phyloP scores from a whole-genome alignment of 2,329 filamentous ascomycete genomes.

The Knufia petricola region DNA sequence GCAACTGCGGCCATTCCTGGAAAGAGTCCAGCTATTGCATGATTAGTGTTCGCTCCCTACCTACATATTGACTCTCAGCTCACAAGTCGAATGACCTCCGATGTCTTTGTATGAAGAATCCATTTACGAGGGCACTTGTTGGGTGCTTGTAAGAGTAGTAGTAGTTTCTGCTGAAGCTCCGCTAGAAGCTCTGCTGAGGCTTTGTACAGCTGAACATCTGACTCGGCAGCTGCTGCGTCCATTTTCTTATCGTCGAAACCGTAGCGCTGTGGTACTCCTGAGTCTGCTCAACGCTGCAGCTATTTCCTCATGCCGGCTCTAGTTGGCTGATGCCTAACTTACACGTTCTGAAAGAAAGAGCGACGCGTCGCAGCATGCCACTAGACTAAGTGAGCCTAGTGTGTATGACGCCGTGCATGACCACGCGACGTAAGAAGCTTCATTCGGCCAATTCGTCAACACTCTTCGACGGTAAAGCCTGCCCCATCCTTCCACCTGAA shows the following conservation, averaged over 20 bases:
- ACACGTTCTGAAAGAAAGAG: too few species aligned
- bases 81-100: constrained; percentile 17
- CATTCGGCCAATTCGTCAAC: too few species aligned
- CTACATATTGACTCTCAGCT: constrained; percentile 2
- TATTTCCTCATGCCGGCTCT: too few species aligned
- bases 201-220: constrained; percentile 38
- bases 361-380: too few species aligned
- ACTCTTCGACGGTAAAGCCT: too few species aligned
- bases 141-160: constrained; percentile 27
- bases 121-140: not conserved
- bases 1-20: constrained; percentile 86
- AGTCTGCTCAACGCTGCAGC: too few species aligned
- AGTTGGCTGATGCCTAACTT: too few species aligned
- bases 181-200: constrained; percentile 35
- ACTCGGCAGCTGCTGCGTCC: constrained; percentile 35
- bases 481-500: too few species aligned
- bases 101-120: constrained; percentile 4
- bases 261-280: too few species aligned
- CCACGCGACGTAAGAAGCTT: too few species aligned
- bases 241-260: constrained; percentile 23
- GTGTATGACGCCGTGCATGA: too few species aligned
- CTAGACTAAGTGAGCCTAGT: too few species aligned
- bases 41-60: constrained; percentile 8
- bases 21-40: constrained; percentile 65
- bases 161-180: constrained; percentile 34